Conservation (phyloP, 345 rosid species). For the Euclidium syriacum region DNA sequence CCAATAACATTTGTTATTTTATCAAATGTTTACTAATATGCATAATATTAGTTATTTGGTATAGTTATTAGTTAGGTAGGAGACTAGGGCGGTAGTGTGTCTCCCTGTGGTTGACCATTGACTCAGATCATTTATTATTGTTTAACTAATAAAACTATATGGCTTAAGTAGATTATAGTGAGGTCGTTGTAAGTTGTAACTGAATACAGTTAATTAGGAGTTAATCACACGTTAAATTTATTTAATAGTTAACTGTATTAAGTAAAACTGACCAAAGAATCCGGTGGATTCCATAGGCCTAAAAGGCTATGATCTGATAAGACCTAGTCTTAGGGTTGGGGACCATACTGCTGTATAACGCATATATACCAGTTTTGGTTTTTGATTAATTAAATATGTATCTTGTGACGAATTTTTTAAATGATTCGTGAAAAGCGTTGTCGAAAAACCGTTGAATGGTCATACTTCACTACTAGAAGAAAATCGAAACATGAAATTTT, state of each 20-base stretch:
- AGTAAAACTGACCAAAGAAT: slow-evolving; percentile 10
- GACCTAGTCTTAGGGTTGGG: slow-evolving; percentile 13
- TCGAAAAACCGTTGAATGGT: neutral
- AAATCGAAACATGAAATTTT: neutral
- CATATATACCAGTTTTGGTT: slow-evolving; percentile 12
- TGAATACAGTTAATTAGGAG: slow-evolving; percentile 13
- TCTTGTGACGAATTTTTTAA: neutral
- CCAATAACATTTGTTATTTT: too few relatives aligned
- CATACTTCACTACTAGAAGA: neutral
- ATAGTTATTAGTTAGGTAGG: neutral
- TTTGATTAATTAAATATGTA: neutral
- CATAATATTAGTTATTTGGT: neutral
- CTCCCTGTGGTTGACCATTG: slow-evolving; percentile 39
- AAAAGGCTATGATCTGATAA: slow-evolving; percentile 15
- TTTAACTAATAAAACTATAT: neutral
- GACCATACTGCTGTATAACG: slow-evolving; percentile 15
- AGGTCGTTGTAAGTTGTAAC: neutral
- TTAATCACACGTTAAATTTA: neutral
- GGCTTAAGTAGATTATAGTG: slow-evolving; percentile 14
- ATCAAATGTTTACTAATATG: too few relatives aligned
- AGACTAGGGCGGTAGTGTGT: slow-evolving; percentile 15
- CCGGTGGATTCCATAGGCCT: slow-evolving; percentile 24
- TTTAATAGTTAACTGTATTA: neutral
- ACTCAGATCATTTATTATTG: slow-evolving; percentile 11
- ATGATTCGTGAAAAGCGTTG: neutral